Conservation (phyloP, 805 yeast species). For the Metschnikowia amazonensis region DNA sequence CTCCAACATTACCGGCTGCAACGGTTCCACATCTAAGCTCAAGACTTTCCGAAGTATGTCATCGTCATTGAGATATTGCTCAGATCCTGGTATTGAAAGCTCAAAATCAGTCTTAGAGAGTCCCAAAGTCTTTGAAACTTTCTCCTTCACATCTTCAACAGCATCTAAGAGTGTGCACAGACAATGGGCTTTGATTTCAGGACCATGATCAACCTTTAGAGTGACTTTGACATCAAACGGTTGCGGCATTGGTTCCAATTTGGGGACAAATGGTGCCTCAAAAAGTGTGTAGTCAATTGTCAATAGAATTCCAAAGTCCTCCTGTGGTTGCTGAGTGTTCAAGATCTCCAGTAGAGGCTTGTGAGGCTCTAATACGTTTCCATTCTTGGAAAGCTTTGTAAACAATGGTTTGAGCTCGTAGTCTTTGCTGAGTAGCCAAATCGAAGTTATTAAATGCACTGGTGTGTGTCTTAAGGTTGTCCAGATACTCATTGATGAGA, state of each 20-base stretch:
- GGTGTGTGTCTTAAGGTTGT: slow-evolving; percentile 25
- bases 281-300: slow-evolving; percentile 25
- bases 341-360: slow-evolving; percentile 16
- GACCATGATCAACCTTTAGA: background rate
- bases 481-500: slow-evolving; percentile 9
- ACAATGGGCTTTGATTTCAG: slow-evolving; percentile 9
- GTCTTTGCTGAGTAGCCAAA: slow-evolving; percentile 28
- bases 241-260: slow-evolving; percentile 24
- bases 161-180: slow-evolving; percentile 23
- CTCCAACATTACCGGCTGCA: slow-evolving; percentile 14
- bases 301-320: slow-evolving; percentile 6
- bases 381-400: slow-evolving; percentile 15
- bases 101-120: background rate
- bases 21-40: slow-evolving; percentile 29
- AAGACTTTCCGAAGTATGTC: slow-evolving; percentile 14
- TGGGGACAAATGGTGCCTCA: slow-evolving; percentile 19
- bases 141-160: slow-evolving; percentile 18
- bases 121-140: slow-evolving; percentile 14
- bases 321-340: slow-evolving; percentile 5
- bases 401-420: slow-evolving; percentile 26
- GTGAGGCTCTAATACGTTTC: slow-evolving; percentile 9
- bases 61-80: slow-evolving; percentile 5
- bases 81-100: background rate
- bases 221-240: slow-evolving; percentile 22
- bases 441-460: slow-evolving; percentile 24